Base-by-base conservation (phyloP, 495 filamentous ascomycete species). In the Usnea hakonensis region DNA sequence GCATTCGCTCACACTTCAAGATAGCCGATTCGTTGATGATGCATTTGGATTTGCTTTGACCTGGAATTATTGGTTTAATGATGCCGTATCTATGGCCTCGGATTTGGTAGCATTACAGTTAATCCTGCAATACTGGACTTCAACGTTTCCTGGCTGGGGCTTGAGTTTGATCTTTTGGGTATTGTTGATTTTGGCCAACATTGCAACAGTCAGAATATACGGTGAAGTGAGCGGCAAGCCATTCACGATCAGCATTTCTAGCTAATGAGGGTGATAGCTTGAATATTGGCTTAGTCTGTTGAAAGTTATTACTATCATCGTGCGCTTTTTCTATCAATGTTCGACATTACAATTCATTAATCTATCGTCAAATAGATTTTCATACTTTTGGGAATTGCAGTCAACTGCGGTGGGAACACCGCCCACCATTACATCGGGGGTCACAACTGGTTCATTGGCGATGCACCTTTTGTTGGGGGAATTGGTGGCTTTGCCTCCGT, bases 41-140 rank as follows among this genome's bases (percentile, higher is more conserved):
- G 65, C 67, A 11, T 69, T 69, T 44, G 76, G 77, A 2, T 80
- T 80, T 59, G 78, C 78, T 17, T 67, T 80, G 57, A 79, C 77
- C 0, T 81, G 78, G 78, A 84, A 83, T 60, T 84, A 84, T 68
- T 83, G 80, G 80, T 81, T 82, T 55, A 83, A 84, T 69, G 81
- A 83, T 74, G 81, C 81, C 5, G 77, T 81, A 11, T 81, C 78
- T 4, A 82, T 78, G 6, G 81, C 80, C 8, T 75, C 79, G 6
- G 80, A 83, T 74, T 67, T 83, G 35, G 76, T 83, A 50, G 80
- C 81, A 1, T 66, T 83, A 33, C 81, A 83, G 63, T 67, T 83
- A 10, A 63, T 83, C 21, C 68, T 83, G 64, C 64, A 80, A 56
- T 82, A 75, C 62, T 83, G 81, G 80, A 77, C 77, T 0, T 75